Evolutionary conservation across 2,329 filamentous ascomycete genomes (phyloP), one percentile per base, ranked within the genome.

Genomic region (Fusarium beomiforme): DNA sequence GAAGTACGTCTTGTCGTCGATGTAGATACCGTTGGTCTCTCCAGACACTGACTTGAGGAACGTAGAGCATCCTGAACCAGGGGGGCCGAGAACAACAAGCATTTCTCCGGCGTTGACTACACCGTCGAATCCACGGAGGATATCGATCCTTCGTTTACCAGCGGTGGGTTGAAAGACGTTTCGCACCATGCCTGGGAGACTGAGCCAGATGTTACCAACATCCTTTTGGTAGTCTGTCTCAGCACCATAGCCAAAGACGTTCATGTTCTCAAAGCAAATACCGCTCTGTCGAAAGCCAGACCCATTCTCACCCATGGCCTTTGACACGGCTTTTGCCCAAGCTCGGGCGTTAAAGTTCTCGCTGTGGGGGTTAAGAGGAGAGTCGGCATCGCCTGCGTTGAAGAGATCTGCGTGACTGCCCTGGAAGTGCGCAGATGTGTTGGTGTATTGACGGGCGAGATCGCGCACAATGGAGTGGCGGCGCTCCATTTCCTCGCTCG

Each of bases 11-110:
- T 36, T 61, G 0, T 88, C 78, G 23, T 89, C 87, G 8, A 92
- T 83, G 64, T 86, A 85, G 67, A 91, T 86, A 19, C 90, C 90
- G 66, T 91, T 86, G 0, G 89, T 90, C 77, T 93, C 90, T 36
- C 91, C 90, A 4, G 78, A 77, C 11, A 79, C 49, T 7, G 77
- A 70, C 62, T 91, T 92, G 50, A 93, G 81, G 69, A 93, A 89
- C 1, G 91, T 92, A 13, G 90, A 90, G 72, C 91, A 93, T n/a
- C 88, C 88, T 1, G 78, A 76, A 5, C 82, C 82, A 6, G 88
- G 91, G 56, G 90, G 90, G 2, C 91, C 91, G 17, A 93, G 83
- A 3, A 92, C 91, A 12, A 92, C 88, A 23, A 92, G 80, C 89
- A 93, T 91, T 82, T 93, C 91, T 33, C 91, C 91, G 46, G 86